Evolutionary conservation across 164 flowering plant genomes (phyloP).

Genomic region (Chimonanthus salicifolius): DNA sequence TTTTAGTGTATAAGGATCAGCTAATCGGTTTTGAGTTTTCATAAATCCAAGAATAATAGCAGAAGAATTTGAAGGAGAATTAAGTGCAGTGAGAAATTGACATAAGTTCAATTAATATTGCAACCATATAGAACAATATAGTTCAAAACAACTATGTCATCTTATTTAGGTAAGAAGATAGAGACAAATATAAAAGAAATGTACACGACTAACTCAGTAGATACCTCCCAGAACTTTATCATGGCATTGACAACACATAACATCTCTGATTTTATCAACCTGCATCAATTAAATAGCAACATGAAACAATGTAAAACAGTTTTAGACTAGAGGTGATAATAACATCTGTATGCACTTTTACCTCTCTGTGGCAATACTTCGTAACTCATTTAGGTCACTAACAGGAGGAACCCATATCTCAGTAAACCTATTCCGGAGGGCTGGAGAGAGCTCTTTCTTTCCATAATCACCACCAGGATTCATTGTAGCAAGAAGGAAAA

Average conservation of each 20-base stretch:
- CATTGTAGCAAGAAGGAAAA: slow-evolving; percentile 94
- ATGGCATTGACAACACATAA: slow-evolving; percentile 43
- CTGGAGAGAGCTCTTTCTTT: slow-evolving; percentile 95
- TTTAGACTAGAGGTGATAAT: not conserved
- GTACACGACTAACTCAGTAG: slow-evolving; percentile 7
- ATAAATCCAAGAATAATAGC: too few relatives aligned
- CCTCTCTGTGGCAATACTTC: slow-evolving; percentile 62
- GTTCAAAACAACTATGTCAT: not conserved
- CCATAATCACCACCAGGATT: slow-evolving; percentile 99
- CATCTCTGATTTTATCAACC: slow-evolving; percentile 37
- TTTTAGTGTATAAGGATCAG: too few relatives aligned
- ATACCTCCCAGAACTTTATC: slow-evolving; percentile 77
- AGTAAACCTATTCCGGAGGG: slow-evolving; percentile 93
- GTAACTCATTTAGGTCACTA: slow-evolving; percentile 57
- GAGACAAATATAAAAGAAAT: not conserved
- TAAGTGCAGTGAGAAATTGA: not conserved
- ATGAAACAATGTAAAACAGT: not conserved
- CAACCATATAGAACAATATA: not conserved
- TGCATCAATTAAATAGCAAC: slow-evolving; percentile 21
- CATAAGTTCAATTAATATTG: not conserved
- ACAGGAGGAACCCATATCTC: slow-evolving; percentile 97
- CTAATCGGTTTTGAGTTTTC: too few relatives aligned
- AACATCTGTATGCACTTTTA: slow-evolving; percentile 10
- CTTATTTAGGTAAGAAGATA: not conserved
- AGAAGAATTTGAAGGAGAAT: too few relatives aligned